Conservation (phyloP, 768 basidiomycete genomes). For the Suillus variegatus region DNA sequence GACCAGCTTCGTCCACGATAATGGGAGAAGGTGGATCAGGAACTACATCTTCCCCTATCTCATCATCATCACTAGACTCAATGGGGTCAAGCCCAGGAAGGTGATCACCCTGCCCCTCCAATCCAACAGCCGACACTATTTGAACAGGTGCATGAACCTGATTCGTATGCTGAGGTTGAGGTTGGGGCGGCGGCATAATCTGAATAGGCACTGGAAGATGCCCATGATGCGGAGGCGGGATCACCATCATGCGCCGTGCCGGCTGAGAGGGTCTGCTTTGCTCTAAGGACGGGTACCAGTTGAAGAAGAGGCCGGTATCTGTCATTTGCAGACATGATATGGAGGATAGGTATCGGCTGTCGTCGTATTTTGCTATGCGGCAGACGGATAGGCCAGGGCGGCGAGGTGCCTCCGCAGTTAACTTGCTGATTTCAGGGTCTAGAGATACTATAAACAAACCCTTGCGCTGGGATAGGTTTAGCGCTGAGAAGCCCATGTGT, state of each 20-base stretch:
- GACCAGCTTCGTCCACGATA: background rate
- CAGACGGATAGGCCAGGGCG: slow-evolving; percentile 31
- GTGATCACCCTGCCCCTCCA: background rate
- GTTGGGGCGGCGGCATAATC: background rate
- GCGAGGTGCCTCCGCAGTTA: slow-evolving; percentile 32
- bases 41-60: background rate
- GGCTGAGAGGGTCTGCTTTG: background rate
- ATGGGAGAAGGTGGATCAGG: background rate
- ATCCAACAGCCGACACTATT: background rate
- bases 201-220: background rate
- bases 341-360: slow-evolving; percentile 15
- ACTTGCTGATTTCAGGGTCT: slow-evolving; percentile 21
- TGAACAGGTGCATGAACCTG: background rate
- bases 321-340: slow-evolving; percentile 60
- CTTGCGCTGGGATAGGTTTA: slow-evolving; percentile 10
- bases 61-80: slow-evolving; percentile 3
- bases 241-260: background rate
- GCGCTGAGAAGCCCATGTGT: background rate
- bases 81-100: slow-evolving; percentile 6
- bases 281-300: slow-evolving; percentile 38
- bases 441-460: slow-evolving; percentile 30
- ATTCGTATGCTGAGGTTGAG: background rate
- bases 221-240: background rate
- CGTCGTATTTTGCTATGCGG: slow-evolving; percentile 19
- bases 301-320: slow-evolving; percentile 52